Evolutionary conservation across 2,329 filamentous ascomycete species (phyloP).

Genomic region (Cadophora gregata): DNA sequence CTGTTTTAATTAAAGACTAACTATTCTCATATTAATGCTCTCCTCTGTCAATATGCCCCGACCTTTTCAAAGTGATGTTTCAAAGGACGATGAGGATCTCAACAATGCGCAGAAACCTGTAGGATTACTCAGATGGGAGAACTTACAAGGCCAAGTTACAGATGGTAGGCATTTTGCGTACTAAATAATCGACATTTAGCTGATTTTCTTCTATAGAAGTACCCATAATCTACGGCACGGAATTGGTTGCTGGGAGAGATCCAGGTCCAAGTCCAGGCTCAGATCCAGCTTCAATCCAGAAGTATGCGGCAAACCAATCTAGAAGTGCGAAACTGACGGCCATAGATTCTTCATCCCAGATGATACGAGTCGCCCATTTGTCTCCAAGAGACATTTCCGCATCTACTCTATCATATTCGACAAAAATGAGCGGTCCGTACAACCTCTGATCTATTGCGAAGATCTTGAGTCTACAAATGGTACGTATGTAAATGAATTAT

Average conservation of each 20-base stretch:
- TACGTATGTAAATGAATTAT: slow-evolving; percentile 56
- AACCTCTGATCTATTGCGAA: slow-evolving; percentile 58
- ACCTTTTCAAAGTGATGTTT: not conserved
- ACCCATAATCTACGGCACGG: slow-evolving; percentile 5
- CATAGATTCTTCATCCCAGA: slow-evolving; percentile 6
- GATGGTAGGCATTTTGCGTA: slow-evolving; percentile 8
- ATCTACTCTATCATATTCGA: slow-evolving; percentile 62
- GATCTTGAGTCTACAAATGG: slow-evolving; percentile 61
- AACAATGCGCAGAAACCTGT: slow-evolving; percentile 4
- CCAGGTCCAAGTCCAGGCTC: not conserved
- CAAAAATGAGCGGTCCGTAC: slow-evolving; percentile 36
- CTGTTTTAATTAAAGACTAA: slow-evolving; percentile 20
- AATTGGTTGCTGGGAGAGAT: slow-evolving; percentile 14
- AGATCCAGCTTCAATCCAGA: not conserved
- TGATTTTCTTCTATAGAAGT: slow-evolving; percentile 2
- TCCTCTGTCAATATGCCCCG: slow-evolving; percentile 10
- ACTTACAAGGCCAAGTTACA: not conserved
- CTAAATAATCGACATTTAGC: not conserved
- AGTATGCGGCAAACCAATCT: not conserved
- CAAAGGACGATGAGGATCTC: not conserved
- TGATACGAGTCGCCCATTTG: slow-evolving; percentile 25
- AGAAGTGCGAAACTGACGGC: not conserved
- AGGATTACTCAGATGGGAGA: slow-evolving; percentile 22
- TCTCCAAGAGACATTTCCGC: slow-evolving; percentile 62
- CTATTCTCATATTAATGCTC: not conserved